These are phyloP conservation scores for Globisporangium emineosum DNA, from an alignment of 352 stramenopile genomes.

Conservation along the genomic window DNA sequence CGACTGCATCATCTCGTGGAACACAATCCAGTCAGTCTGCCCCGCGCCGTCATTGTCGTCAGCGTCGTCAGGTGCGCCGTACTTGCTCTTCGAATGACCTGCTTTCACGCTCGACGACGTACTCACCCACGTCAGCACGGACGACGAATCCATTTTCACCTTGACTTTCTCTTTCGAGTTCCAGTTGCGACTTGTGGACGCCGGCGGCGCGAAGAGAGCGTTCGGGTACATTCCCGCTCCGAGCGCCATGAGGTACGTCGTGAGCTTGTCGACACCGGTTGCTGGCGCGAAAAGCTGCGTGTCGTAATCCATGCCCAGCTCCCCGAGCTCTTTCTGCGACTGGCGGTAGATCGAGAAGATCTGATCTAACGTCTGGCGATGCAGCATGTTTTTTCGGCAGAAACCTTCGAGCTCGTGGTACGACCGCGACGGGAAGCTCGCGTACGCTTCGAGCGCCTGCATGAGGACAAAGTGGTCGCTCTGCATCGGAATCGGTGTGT, in stretches of 20 bases:
- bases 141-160: conserved; percentile 59
- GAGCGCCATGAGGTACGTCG: conserved; percentile 63
- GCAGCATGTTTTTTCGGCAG: conserved; percentile 61
- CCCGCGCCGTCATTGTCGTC: conserved; percentile 9
- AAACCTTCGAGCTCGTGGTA: conserved; percentile 43
- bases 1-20: conserved; percentile 86
- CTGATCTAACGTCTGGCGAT: conserved; percentile 62
- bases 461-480: conserved; percentile 74
- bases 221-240: conserved; percentile 78
- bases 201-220: conserved; percentile 43
- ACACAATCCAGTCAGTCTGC: conserved; percentile 66
- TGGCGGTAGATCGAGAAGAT: conserved; percentile 68
- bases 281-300: conserved; percentile 39
- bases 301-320: conserved; percentile 40
- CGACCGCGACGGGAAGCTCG: conserved; percentile 35
- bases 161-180: conserved; percentile 83
- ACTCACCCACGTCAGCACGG: conserved; percentile 40
- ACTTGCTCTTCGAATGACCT: conserved; percentile 19
- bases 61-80: conserved; percentile 20
- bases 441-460: conserved; percentile 62
- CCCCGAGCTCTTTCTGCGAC: conserved; percentile 53
- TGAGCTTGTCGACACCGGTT: conserved; percentile 30
- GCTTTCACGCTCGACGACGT: conserved; percentile 13
- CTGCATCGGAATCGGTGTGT: conserved; percentile 40
- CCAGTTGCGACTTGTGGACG: conserved; percentile 52